Evolutionary conservation across 2,329 filamentous ascomycete genomes (phyloP).

Genomic region (Biscogniauxia mediterranea): DNA sequence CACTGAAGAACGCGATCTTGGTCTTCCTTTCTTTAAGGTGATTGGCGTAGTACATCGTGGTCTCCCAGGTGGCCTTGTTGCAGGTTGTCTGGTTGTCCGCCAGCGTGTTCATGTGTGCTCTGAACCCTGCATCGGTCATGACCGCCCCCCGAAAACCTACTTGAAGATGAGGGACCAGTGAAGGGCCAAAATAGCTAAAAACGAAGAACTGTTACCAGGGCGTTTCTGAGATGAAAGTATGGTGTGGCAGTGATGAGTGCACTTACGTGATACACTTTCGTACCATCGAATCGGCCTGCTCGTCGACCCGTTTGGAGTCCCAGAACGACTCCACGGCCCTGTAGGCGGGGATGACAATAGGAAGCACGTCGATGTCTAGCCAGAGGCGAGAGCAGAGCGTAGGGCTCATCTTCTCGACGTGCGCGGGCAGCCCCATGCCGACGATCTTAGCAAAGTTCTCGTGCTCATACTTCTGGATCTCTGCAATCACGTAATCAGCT

Average conservation of each 20-base stretch:
- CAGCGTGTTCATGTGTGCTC: constrained; percentile 56
- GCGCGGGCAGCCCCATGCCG: constrained; percentile 66
- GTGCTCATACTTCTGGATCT: constrained; percentile 59
- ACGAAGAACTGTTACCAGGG: constrained; percentile 4
- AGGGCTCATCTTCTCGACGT: constrained; percentile 60
- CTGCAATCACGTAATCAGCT: constrained; percentile 57
- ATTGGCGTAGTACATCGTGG: constrained; percentile 61
- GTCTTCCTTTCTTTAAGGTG: constrained; percentile 62
- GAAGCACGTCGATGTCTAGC: constrained; percentile 74
- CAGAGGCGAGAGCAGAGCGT: constrained; percentile 68
- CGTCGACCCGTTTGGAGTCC: constrained; percentile 64
- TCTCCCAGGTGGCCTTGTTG: constrained; percentile 59
- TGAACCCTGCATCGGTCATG: constrained; percentile 66
- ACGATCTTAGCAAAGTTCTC: constrained; percentile 72
- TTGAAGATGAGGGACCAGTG: constrained; percentile 64
- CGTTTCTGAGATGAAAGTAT: constrained; percentile 9
- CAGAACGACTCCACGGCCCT: constrained; percentile 44
- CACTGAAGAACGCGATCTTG: constrained; percentile 76
- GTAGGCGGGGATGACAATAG: constrained; percentile 59
- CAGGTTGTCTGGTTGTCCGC: constrained; percentile 63
- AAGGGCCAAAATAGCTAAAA: constrained; percentile 69
- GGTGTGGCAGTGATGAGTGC: constrained; percentile 9
- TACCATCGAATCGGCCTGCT: constrained; percentile 79
- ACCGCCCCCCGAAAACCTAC: constrained; percentile 68
- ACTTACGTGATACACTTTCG: constrained; percentile 72